phyloP scores from a whole-genome alignment of 257 asterid genomes.

The Eustoma russellianum region DNA sequence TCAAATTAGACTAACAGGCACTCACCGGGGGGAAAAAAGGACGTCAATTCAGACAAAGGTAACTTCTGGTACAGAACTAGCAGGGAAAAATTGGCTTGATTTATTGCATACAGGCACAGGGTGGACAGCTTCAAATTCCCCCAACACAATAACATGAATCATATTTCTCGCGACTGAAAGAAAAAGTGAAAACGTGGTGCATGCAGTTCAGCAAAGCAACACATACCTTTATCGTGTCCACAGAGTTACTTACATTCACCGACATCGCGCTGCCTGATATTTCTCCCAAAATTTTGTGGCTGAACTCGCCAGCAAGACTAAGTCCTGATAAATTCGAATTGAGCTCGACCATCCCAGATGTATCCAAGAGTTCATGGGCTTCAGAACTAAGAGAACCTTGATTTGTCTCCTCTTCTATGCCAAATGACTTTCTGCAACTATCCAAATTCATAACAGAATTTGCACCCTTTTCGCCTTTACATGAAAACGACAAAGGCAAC shows the following conservation, averaged over 20 bases:
- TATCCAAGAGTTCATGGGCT: slow-evolving; percentile 27
- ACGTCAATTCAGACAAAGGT: no score
- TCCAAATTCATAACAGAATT: slow-evolving; percentile 22
- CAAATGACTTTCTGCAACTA: slow-evolving; percentile 25
- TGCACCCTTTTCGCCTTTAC: slow-evolving; percentile 32
- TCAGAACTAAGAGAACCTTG: slow-evolving; percentile 25
- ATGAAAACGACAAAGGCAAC: slow-evolving; percentile 13
- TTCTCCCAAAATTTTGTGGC: slow-evolving; percentile 41
- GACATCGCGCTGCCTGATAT: slow-evolving; percentile 49
- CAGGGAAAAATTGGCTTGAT: no score
- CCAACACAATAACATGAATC: no score
- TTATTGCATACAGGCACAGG: no score
- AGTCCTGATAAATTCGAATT: slow-evolving; percentile 28
- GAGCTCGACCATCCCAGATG: slow-evolving; percentile 25
- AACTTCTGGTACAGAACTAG: no score
- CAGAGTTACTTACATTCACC: slow-evolving; percentile 24
- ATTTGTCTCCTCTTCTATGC: slow-evolving; percentile 27
- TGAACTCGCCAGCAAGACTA: slow-evolving; percentile 29
- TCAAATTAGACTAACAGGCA: no score
- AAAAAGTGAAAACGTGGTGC: not conserved
- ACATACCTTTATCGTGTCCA: slow-evolving; percentile 37
- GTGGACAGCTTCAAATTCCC: no score
- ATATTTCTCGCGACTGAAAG: not conserved
- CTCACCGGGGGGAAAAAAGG: no score
- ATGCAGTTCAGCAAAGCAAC: slow-evolving; percentile 7